Percentiles rank a stretch among this genome's conserved stretches.
Conservation (phyloP, 1,284 basidiomycete genomes). For the Ustilago sp. region DNA sequence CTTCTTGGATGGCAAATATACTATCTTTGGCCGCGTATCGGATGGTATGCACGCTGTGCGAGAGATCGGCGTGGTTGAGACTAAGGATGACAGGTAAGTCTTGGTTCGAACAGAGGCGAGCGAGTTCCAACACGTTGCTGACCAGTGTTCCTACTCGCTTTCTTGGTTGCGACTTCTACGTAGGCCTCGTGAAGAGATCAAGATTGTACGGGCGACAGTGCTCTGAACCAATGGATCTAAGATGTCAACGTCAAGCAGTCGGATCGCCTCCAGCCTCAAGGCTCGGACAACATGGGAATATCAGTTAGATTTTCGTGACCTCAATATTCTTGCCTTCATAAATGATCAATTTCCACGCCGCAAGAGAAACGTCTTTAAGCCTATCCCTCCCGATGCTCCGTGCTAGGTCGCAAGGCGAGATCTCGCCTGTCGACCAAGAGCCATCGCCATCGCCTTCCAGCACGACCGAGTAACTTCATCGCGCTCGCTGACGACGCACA, state of each 20-base stretch:
- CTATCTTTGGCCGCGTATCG: slow-evolving; percentile 74
- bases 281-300: not conserved
- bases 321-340: slow-evolving; percentile 1
- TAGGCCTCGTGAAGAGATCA: slow-evolving; percentile 47
- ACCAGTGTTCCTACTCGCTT: not conserved
- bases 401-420: not conserved
- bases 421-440: not conserved
- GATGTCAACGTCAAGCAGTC: not conserved
- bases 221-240: not conserved
- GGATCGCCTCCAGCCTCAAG: not conserved
- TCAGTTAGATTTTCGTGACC: slow-evolving; percentile 11
- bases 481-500: too few relatives aligned
- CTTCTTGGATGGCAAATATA: slow-evolving; percentile 80
- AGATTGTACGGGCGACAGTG: slow-evolving; percentile 37
- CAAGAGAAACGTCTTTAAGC: not conserved
- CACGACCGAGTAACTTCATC: too few relatives aligned
- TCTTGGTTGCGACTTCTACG: not conserved
- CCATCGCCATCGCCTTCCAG: too few relatives aligned
- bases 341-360: not conserved
- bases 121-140: not conserved
- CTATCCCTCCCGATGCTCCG: not conserved
- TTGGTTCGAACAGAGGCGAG: not conserved
- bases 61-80: slow-evolving; percentile 47
- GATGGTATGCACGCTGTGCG: slow-evolving; percentile 73
- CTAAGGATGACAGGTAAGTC: slow-evolving; percentile 48